Percentiles rank a stretch among this genome's conserved stretches.
phyloP scores from a whole-genome alignment of 1,139 yeast species.

The Candida anutae region DNA sequence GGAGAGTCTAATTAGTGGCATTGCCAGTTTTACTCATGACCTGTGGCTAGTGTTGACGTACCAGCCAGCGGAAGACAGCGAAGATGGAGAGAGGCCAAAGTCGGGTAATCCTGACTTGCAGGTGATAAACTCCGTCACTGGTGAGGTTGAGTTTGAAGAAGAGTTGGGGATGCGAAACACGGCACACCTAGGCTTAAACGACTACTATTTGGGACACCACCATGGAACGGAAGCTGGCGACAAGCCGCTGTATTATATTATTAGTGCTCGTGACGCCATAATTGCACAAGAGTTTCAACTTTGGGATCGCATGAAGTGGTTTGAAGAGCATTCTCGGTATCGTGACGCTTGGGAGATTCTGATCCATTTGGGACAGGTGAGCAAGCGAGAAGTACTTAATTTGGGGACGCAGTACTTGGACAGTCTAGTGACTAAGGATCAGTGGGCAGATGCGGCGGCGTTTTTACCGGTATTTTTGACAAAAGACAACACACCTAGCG shows the following conservation, averaged over 20 bases:
- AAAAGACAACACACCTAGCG: conserved; percentile 6
- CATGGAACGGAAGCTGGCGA: conserved; percentile 18
- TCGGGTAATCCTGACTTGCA: conserved; percentile 59
- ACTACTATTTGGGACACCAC: conserved; percentile 53
- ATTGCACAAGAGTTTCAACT: conserved; percentile 63
- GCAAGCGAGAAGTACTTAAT: conserved; percentile 36
- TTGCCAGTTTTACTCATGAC: conserved; percentile 65
- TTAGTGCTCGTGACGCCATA: conserved; percentile 80
- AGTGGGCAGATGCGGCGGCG: conserved; percentile 52
- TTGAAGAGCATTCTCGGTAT: conserved; percentile 42
- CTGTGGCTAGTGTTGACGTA: conserved; percentile 54
- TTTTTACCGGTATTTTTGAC: conserved; percentile 33
- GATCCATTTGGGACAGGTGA: conserved; percentile 42
- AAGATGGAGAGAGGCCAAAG: conserved; percentile 17
- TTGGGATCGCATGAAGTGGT: conserved; percentile 71
- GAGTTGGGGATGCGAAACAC: conserved; percentile 61
- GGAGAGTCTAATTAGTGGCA: conserved; percentile 68
- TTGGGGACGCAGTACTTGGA: conserved; percentile 63
- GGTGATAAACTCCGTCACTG: conserved; percentile 54
- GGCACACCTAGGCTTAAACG: conserved; percentile 66
- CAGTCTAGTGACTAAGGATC: conserved; percentile 33
- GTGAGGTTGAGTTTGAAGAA: conserved; percentile 78
- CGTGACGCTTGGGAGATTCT: conserved; percentile 76
- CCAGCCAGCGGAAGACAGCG: conserved; percentile 31
- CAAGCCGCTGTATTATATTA: conserved; percentile 48